Conservation (phyloP, 2,329 filamentous ascomycete genomes). For the Thelonectria rubi region DNA sequence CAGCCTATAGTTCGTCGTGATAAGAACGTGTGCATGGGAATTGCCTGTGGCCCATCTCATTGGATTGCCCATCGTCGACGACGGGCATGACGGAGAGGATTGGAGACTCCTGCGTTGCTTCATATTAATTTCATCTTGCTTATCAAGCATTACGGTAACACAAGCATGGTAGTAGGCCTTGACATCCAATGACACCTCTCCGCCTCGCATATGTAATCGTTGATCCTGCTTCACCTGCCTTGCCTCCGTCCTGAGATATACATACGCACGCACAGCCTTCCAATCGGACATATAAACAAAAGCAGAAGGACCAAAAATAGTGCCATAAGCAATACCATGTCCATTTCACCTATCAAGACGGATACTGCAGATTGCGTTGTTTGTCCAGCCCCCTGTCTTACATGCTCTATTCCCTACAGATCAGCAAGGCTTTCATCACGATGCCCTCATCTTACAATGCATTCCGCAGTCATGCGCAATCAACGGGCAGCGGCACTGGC, state of each 20-base stretch:
- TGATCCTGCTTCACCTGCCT: neutral
- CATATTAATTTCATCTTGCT: neutral
- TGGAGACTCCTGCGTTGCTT: neutral
- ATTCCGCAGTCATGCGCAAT: too few species aligned
- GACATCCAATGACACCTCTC: neutral
- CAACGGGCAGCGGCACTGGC: neutral
- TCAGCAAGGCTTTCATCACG: too few species aligned
- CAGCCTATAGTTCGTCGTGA: neutral
- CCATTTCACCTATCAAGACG: neutral
- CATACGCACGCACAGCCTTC: neutral
- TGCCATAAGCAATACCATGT: neutral
- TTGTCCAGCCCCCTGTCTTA: too few species aligned
- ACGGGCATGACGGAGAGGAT: neutral
- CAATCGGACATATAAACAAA: neutral
- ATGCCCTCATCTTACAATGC: too few species aligned
- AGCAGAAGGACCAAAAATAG: neutral
- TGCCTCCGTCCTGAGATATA: neutral
- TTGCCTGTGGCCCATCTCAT: neutral
- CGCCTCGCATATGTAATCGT: neutral
- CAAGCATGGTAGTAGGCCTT: neutral
- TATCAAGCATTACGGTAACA: constrained; percentile 1
- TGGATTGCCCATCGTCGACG: neutral
- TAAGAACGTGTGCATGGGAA: neutral
- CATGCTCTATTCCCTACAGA: too few species aligned
- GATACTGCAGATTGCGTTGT: too few species aligned